A percentile compares a stretch with the other conserved stretches of the same genome.
Conservation (phyloP, 2,329 filamentous ascomycete genomes). For the Fusarium sp. region DNA sequence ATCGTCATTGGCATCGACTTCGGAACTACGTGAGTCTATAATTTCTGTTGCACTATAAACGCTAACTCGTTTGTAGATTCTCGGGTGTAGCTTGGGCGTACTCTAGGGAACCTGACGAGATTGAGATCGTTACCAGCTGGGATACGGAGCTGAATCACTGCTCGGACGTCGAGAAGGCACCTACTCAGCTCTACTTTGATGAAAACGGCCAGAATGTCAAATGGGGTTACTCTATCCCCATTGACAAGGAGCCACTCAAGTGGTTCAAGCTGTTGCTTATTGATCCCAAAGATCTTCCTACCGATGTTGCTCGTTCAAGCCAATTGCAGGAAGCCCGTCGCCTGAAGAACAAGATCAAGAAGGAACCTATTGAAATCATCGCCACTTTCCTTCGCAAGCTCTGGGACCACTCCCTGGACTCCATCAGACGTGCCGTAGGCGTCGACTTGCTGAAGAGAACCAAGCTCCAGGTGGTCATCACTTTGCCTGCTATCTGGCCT, state of each 20-base stretch:
- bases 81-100: slow-evolving; percentile 59
- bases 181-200: slow-evolving; percentile 46
- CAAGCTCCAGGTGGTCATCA: slow-evolving; percentile 57
- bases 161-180: slow-evolving; percentile 53
- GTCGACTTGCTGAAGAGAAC: slow-evolving; percentile 29
- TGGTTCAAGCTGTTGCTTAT: slow-evolving; percentile 62
- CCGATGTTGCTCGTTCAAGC: slow-evolving; percentile 35
- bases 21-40: slow-evolving; percentile 58
- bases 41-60: fast-evolving
- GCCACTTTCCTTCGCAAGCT: slow-evolving; percentile 52
- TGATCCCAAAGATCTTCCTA: slow-evolving; percentile 50
- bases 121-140: slow-evolving; percentile 54
- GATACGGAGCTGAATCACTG: slow-evolving; percentile 41
- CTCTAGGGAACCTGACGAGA: slow-evolving; percentile 42
- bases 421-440: slow-evolving; percentile 46
- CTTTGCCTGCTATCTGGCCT: slow-evolving; percentile 62
- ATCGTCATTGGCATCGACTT: slow-evolving; percentile 61
- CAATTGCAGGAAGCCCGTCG: slow-evolving; percentile 41
- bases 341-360: slow-evolving; percentile 8
- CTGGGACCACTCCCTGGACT: slow-evolving; percentile 50
- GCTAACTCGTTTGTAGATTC: slow-evolving; percentile 43
- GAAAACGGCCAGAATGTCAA: fast-evolving
- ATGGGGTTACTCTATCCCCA: slow-evolving; percentile 54
- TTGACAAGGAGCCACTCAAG: slow-evolving; percentile 44
- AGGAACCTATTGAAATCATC: slow-evolving; percentile 49